These are phyloP conservation scores for Arthrobotrys musiformis DNA, from an alignment of 2,329 filamentous ascomycete species.

Conservation along the genomic window DNA sequence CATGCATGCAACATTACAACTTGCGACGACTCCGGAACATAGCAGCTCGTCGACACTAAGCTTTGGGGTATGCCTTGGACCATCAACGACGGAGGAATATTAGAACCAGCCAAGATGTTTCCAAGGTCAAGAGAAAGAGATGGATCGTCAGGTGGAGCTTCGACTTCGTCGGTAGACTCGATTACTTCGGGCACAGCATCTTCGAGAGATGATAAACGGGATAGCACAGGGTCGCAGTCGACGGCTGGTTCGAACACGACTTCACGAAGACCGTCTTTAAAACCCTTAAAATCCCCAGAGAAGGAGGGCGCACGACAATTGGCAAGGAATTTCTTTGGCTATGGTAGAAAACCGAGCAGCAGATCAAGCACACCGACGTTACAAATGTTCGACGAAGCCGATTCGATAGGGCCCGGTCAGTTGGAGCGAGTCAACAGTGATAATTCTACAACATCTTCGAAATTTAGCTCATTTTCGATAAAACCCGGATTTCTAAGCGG, in stretches of 20 bases:
- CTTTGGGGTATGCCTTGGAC: constrained; percentile 48
- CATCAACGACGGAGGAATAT: constrained; percentile 52
- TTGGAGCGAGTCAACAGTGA: constrained; percentile 50
- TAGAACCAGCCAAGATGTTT: constrained; percentile 48
- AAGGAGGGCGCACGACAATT: constrained; percentile 52
- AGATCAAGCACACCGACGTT: constrained; percentile 52
- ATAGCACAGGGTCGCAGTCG: constrained; percentile 54
- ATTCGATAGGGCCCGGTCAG: constrained; percentile 20
- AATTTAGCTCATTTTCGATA: constrained; percentile 51
- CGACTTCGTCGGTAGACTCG: constrained; percentile 53
- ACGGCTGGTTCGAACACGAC: constrained; percentile 41
- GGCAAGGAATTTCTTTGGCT: constrained; percentile 51
- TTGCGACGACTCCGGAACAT: constrained; percentile 23
- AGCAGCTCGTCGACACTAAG: constrained; percentile 15
- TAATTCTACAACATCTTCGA: constrained; percentile 43
- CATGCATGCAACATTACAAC: constrained; percentile 38
- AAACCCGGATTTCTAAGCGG: constrained; percentile 53
- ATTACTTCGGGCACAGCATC: constrained; percentile 41
- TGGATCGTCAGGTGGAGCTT: constrained; percentile 53
- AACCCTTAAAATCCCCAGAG: constrained; percentile 41
- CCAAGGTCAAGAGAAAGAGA: constrained; percentile 52
- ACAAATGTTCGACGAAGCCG: constrained; percentile 38
- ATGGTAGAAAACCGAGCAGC: constrained; percentile 54
- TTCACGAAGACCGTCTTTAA: constrained; percentile 48
- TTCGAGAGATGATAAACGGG: constrained; percentile 44